phyloP scores from a whole-genome alignment of 164 flowering plant species.

The Liquidambar formosana region DNA sequence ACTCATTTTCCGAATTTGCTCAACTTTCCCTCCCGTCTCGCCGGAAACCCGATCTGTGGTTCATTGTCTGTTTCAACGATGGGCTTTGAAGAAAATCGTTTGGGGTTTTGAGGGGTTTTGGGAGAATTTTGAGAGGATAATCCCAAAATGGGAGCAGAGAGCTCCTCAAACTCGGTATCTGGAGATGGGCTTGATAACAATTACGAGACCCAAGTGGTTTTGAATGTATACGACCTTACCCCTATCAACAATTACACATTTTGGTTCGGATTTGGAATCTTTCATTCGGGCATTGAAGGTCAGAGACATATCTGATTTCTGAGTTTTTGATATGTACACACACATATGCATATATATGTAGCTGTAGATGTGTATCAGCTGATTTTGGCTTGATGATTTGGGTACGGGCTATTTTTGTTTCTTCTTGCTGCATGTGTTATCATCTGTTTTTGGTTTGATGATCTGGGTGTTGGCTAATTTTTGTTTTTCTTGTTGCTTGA shows the following conservation, averaged over 20 bases:
- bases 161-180: constrained; percentile 26
- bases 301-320: not conserved
- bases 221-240: constrained; percentile 83
- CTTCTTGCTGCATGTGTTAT: not conserved
- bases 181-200: constrained; percentile 9
- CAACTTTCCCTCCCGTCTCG: not conserved
- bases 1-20: not conserved
- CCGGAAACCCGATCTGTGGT: not conserved
- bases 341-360: no score
- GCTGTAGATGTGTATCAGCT: not conserved
- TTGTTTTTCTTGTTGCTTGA: not conserved
- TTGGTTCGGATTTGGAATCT: constrained; percentile 73
- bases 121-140: not conserved
- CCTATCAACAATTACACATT: constrained; percentile 58
- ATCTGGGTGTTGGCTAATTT: not conserved
- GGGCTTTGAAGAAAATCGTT: not conserved
- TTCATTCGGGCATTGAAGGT: constrained; percentile 86
- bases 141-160: constrained; percentile 18
- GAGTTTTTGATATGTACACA: no score
- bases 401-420: not conserved
- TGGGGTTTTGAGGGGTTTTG: not conserved
- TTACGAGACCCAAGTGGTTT: constrained; percentile 39
- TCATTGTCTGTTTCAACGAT: not conserved
- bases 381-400: not conserved
- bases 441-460: not conserved